phyloP scores from a whole-genome alignment of 164 flowering plant genomes.

The Platanus orientalis region DNA sequence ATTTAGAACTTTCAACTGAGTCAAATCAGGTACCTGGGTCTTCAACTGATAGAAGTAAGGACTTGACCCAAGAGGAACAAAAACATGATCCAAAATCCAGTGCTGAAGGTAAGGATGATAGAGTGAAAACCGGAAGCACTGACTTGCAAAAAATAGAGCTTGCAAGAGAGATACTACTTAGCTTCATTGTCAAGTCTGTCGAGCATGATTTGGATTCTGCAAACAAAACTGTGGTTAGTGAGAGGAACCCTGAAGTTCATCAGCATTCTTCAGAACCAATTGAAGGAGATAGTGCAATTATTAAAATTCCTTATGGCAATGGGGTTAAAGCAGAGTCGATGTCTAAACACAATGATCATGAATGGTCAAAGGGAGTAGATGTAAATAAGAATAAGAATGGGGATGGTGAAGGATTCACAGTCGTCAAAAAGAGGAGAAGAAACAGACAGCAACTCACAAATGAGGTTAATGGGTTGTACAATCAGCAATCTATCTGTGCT shows the following conservation, averaged over 20 bases:
- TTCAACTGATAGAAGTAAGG: slow-evolving; percentile 9
- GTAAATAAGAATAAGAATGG: slow-evolving; percentile 30
- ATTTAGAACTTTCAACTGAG: slow-evolving; percentile 20
- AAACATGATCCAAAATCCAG: slow-evolving; percentile 17
- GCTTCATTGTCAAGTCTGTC: slow-evolving; percentile 69
- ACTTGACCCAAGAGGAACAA: slow-evolving; percentile 20
- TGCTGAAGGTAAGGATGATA: slow-evolving; percentile 18
- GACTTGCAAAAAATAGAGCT: slow-evolving; percentile 61
- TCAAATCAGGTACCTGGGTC: slow-evolving; percentile 16
- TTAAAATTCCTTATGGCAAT: slow-evolving; percentile 42
- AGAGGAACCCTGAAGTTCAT: slow-evolving; percentile 23
- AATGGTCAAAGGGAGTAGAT: slow-evolving; percentile 20
- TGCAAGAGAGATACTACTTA: slow-evolving; percentile 79
- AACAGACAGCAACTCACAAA: slow-evolving; percentile 50
- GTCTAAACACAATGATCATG: slow-evolving; percentile 10
- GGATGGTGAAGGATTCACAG: slow-evolving; percentile 76
- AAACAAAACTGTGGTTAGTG: slow-evolving; percentile 17
- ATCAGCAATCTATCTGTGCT: slow-evolving; percentile 67
- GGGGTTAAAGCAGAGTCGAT: slow-evolving; percentile 24
- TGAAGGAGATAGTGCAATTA: slow-evolving; percentile 67
- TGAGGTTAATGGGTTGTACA: slow-evolving; percentile 46
- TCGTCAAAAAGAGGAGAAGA: slow-evolving; percentile 69
- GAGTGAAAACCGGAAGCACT: slow-evolving; percentile 28
- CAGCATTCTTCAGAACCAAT: slow-evolving; percentile 45
- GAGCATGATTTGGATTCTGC: slow-evolving; percentile 21